Percentiles rank a stretch among this genome's conserved stretches.
phyloP scores from a whole-genome alignment of 495 filamentous ascomycete species.

The Podospora anserina region DNA sequence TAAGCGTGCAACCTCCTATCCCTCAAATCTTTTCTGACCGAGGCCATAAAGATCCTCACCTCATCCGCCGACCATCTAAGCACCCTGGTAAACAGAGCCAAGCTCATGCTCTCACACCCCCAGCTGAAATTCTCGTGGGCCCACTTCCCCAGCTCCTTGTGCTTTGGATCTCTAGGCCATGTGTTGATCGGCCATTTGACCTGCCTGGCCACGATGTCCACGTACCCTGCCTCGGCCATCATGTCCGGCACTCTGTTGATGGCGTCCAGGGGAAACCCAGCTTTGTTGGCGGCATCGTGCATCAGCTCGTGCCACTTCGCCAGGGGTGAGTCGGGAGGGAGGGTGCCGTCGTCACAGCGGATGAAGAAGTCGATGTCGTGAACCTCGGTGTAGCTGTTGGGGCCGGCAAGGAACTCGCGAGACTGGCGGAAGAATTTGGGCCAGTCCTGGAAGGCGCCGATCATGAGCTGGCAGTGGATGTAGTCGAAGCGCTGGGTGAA shows the following conservation, averaged over 20 bases:
- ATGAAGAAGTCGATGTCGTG: constrained; percentile 36
- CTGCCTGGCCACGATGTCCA: constrained; percentile 17
- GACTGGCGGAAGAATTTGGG: constrained; percentile 19
- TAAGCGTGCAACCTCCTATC: constrained; percentile 14
- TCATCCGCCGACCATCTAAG: constrained; percentile 20
- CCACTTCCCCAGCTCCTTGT: constrained; percentile 23
- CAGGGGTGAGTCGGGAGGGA: constrained; percentile 12
- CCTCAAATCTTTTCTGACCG: constrained; percentile 11
- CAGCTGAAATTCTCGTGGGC: constrained; percentile 15
- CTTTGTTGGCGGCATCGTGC: constrained; percentile 10
- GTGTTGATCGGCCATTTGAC: constrained; percentile 23
- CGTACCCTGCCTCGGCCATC: constrained; percentile 23
- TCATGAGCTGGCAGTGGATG: constrained; percentile 50
- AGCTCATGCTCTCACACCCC: constrained; percentile 19
- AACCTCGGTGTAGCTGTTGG: constrained; percentile 47
- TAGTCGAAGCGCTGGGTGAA: constrained; percentile 49
- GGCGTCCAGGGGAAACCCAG: constrained; percentile 12
- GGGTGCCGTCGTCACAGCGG: constrained; percentile 14
- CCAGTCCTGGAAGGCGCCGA: constrained; percentile 49
- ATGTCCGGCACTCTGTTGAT: constrained; percentile 13
- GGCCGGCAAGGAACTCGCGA: background rate
- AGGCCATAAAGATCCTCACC: constrained; percentile 2
- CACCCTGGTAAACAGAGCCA: constrained; percentile 24
- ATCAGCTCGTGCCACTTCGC: constrained; percentile 14
- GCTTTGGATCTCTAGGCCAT: constrained; percentile 21